These are phyloP conservation scores for Ogataea pini DNA, from an alignment of 805 yeast species.

Conservation along the genomic window DNA sequence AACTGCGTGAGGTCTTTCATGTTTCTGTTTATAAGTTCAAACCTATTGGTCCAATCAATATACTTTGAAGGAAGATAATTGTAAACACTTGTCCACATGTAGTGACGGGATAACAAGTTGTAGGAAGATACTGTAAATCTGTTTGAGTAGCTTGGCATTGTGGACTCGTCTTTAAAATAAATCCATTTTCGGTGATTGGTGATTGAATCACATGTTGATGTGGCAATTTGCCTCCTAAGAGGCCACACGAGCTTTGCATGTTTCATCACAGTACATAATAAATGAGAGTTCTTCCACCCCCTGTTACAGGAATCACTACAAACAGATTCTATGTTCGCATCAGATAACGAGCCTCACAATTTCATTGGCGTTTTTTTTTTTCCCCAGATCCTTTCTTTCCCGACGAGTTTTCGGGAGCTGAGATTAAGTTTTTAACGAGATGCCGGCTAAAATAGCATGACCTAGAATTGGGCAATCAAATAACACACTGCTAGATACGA, in stretches of 20 bases:
- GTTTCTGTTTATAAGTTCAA: slow-evolving; percentile 42
- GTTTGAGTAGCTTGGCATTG: slow-evolving; percentile 2
- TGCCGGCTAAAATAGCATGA: background rate
- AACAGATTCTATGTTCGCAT: background rate
- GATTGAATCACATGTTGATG: slow-evolving; percentile 19
- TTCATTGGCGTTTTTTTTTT: background rate
- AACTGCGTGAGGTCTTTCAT: slow-evolving; percentile 34
- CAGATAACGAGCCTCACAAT: background rate
- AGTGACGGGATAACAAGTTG: slow-evolving; percentile 42
- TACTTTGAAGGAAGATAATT: slow-evolving; percentile 47
- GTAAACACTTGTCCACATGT: slow-evolving; percentile 61
- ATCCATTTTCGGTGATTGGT: slow-evolving; percentile 26
- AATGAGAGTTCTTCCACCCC: background rate
- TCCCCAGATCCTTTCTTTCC: background rate
- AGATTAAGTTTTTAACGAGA: background rate
- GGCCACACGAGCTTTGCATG: background rate
- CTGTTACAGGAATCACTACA: no score
- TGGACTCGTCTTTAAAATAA: slow-evolving; percentile 6
- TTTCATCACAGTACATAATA: background rate
- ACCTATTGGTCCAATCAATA: slow-evolving; percentile 52
- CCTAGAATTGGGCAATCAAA: background rate
- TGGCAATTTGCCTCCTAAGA: slow-evolving; percentile 6
- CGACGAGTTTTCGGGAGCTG: slow-evolving; percentile 3
- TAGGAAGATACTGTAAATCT: slow-evolving; percentile 36
- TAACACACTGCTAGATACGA: slow-evolving; percentile 4